Base-by-base conservation (phyloP, 306 rosid species). In the Betula pendula region DNA sequence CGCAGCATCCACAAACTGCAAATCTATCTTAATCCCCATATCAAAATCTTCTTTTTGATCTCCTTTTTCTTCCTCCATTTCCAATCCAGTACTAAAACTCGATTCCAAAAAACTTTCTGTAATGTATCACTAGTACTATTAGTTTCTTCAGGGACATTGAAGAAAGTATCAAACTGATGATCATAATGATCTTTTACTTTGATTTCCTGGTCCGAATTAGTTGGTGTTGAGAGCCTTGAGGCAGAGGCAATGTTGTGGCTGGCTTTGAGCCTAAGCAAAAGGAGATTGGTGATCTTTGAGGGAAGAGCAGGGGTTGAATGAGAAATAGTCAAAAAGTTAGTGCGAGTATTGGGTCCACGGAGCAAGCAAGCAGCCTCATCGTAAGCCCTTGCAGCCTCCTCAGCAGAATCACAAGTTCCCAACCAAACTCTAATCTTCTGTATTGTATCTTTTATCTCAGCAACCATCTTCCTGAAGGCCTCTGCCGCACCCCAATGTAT, bases 251-350 rank as follows among this genome's bases (percentile, higher is more conserved):
- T 14, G 19, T 49, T 14, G 19, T 49, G 77, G 53, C 88, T 82
- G 49, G 81, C 84, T 82, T 87, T 84, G 78, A 87, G 85, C 75
- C 86, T 74, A 74, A 71, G 80, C 63, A 87, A 74, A 38, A 87
- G 74, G 71, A 74, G 75, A 77, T 84, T 87, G 16, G 85, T 78
- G 43, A 84, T 79, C 80, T 87, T 79, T 56, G 82, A 74, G 70
- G 90, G 90, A 71, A 87, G 86, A 67, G 86, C 79, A 24, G 79
- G 77, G 66, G 58, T 40, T 35, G 72, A 75, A 52, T 59, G 65
- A 55, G 77, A 59, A 55, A n/a, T n/a, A n/a, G 53, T 79, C 58
- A 68, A 74, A 33, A 80, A 85, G 55, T 85, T 79, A 70, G 76
- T 70, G 15, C 60, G 60, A 9, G 71, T 74, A 56, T 80, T 75